A percentile compares a stretch with the other conserved stretches of the same genome.
These are phyloP conservation scores for Batrachochytrium dendrobatidis DNA, from an alignment of 371 early-diverging fungal genomes.

Conservation along the genomic window DNA sequence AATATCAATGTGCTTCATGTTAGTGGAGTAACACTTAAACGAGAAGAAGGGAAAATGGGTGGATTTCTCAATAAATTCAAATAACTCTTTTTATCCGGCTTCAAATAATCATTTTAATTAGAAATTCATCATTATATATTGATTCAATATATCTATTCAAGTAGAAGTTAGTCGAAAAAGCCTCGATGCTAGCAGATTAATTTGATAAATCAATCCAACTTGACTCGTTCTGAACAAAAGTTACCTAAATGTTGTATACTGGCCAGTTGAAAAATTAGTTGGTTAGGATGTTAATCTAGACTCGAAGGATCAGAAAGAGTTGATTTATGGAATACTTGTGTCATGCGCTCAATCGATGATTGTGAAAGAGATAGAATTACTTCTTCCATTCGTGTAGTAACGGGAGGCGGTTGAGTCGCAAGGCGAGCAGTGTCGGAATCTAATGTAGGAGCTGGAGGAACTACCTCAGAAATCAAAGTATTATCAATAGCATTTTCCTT, in stretches of 20 bases:
- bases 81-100: not conserved
- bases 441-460: too few relatives aligned
- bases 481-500: too few relatives aligned
- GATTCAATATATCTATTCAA: too few relatives aligned
- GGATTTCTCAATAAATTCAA: constrained; percentile 26
- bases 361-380: not conserved
- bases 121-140: not conserved
- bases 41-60: constrained; percentile 37
- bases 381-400: not conserved
- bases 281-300: not conserved
- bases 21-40: constrained; percentile 25
- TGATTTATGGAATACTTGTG: not conserved
- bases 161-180: too few relatives aligned
- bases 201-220: too few relatives aligned
- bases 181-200: too few relatives aligned
- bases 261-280: not conserved
- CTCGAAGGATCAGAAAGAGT: not conserved
- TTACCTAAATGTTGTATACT: too few relatives aligned
- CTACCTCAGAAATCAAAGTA: too few relatives aligned
- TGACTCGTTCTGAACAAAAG: too few relatives aligned
- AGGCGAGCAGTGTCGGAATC: too few relatives aligned
- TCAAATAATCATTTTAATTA: not conserved
- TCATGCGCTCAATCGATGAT: not conserved
- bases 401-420: too few relatives aligned
- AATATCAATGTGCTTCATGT: constrained; percentile 24